Base-by-base conservation (phyloP, 495 filamentous ascomycete species). In the Tuber aestivum region DNA sequence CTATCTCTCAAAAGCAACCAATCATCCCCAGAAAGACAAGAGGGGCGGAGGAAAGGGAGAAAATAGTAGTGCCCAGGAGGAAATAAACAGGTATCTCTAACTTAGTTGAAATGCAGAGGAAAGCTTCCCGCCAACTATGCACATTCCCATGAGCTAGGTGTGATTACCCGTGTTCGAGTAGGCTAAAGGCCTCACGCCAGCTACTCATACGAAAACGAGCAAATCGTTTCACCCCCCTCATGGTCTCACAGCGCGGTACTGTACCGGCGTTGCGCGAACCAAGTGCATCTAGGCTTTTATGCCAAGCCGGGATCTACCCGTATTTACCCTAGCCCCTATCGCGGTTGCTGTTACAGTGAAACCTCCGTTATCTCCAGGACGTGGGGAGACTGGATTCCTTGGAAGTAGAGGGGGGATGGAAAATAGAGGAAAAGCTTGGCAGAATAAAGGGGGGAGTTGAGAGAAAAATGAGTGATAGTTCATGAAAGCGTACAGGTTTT, bases 251-350 rank as follows among this genome's bases (percentile, higher is more conserved):
- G 42, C 18, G 9, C 6, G 45, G 18, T 8, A 48, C 45, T 23
- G 45, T 9, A 23, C 27, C 27, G 3, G 48, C 27, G 16, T n/a
- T 61, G 10, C 27, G 20, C 14, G 1, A 21, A 56, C 3, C 3
- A 35, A 4, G 56, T 35, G 27, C 56, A 35, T 65, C 35, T 65
- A 35, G 27, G 56, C 35, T 3, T 35, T 27, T 1, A 65, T 32
- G 56, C 56, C 56, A 65, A 65, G 56, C 56, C 56, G 56, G 56
- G 56, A 65, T 65, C 56, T 65, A 35, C 50, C 50, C 50, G 50
- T 32, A 32, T 61, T 32, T 56, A n/a, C 27, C 27, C 56, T 65
- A 10, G 8, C 27, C 27, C 56, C 56, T 65, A 65, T n/a, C n/a
- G n/a, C n/a, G n/a, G n/a, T n/a, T n/a, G n/a, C n/a, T n/a, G n/a